phyloP scores from a whole-genome alignment of 23 red algal genomes.

The Gracilaria caudata region DNA sequence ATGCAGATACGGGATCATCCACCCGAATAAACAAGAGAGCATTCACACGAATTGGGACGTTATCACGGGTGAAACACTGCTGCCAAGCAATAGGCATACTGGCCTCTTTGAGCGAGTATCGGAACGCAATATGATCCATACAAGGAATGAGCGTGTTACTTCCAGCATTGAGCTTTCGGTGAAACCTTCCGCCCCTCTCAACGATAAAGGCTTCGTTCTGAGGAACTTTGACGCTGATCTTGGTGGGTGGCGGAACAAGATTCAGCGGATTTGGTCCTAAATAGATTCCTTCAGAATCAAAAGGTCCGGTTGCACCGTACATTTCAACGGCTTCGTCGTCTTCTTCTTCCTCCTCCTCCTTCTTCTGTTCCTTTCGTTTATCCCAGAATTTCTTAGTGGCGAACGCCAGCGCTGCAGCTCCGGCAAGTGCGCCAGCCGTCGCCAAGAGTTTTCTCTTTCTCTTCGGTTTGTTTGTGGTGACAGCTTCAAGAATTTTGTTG shows the following conservation, averaged over 20 bases:
- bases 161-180: slow-evolving; percentile 77
- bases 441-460: background rate
- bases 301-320: slow-evolving; percentile 4
- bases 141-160: slow-evolving; percentile 81
- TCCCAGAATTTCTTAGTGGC: background rate
- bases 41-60: slow-evolving; percentile 83
- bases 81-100: slow-evolving; percentile 84
- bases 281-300: slow-evolving; percentile 9
- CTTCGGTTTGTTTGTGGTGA: background rate
- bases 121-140: slow-evolving; percentile 87
- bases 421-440: background rate
- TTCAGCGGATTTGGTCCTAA: slow-evolving; percentile 25
- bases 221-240: slow-evolving; percentile 67
- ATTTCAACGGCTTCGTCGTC: background rate
- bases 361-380: slow-evolving; percentile 8
- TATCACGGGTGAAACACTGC: slow-evolving; percentile 87
- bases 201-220: slow-evolving; percentile 88
- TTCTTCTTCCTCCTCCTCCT: slow-evolving; percentile 21
- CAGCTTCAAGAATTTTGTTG: background rate
- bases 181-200: slow-evolving; percentile 80
- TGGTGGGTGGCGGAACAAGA: slow-evolving; percentile 2
- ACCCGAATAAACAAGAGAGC: slow-evolving; percentile 79
- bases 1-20: slow-evolving; percentile 79
- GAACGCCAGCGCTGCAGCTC: slow-evolving; percentile 10
- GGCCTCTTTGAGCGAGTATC: slow-evolving; percentile 82